These are phyloP conservation scores for Panicum miliaceum DNA, from an alignment of 176 grass and related monocot species.

Conservation along the genomic window DNA sequence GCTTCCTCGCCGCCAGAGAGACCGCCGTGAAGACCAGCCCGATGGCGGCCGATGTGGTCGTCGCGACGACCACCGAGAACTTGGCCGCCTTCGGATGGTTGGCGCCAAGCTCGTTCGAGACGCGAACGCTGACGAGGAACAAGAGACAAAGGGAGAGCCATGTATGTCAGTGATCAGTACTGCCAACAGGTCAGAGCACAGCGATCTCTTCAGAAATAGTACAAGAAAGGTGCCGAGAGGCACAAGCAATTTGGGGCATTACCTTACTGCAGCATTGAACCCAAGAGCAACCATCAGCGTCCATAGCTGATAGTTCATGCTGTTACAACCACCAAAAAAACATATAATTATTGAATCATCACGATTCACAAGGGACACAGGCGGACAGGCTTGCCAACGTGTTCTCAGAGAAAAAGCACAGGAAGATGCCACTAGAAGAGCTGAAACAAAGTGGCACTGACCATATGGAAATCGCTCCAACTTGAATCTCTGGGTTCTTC, in stretches of 20 bases:
- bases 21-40: constrained; percentile 55
- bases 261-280: constrained; percentile 79
- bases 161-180: neutral
- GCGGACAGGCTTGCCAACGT: too few relatives aligned
- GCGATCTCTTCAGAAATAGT: neutral
- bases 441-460: constrained; percentile 7
- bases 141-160: neutral
- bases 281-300: constrained; percentile 71
- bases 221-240: neutral
- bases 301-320: constrained; percentile 78
- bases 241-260: neutral
- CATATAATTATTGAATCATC: neutral
- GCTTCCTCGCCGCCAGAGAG: constrained; percentile 46
- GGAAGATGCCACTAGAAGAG: neutral
- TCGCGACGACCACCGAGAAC: constrained; percentile 58
- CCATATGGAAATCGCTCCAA: constrained; percentile 70
- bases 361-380: neutral
- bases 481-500: constrained; percentile 60
- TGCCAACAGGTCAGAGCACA: neutral
- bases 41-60: constrained; percentile 50
- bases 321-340: constrained; percentile 7
- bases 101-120: constrained; percentile 82
- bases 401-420: too few relatives aligned
- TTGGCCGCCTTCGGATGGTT: constrained; percentile 66
- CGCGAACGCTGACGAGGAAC: constrained; percentile 52